Conservation (phyloP, 805 yeast genomes). For the Ogataea zsoltii region DNA sequence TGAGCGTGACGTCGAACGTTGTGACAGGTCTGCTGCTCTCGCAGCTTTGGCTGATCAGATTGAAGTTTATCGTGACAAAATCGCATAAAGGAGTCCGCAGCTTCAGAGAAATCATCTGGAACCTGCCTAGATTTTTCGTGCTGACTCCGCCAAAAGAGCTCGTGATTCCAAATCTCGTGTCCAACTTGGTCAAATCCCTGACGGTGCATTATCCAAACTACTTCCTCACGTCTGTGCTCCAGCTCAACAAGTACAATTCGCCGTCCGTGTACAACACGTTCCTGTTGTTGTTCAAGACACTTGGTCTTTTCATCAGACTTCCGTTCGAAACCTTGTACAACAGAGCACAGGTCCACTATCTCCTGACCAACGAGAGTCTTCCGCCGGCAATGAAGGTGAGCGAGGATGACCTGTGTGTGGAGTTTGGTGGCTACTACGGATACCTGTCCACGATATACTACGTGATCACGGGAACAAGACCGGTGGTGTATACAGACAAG, state of each 20-base stretch:
- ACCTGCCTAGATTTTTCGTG: constrained; percentile 42
- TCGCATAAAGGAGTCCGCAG: constrained; percentile 53
- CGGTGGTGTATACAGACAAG: constrained; percentile 23
- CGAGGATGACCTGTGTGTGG: constrained; percentile 55
- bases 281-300: constrained; percentile 58
- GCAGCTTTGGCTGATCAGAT: constrained; percentile 80
- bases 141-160: constrained; percentile 58
- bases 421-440: constrained; percentile 57
- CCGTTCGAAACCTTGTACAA: constrained; percentile 87
- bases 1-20: constrained; percentile 71
- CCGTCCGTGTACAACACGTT: constrained; percentile 61
- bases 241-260: constrained; percentile 66
- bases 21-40: constrained; percentile 70
- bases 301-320: constrained; percentile 72
- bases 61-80: constrained; percentile 67
- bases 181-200: constrained; percentile 30
- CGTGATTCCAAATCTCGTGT: constrained; percentile 59
- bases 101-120: constrained; percentile 64
- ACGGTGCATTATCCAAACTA: constrained; percentile 44
- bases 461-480: constrained; percentile 40
- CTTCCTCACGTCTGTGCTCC: constrained; percentile 58
- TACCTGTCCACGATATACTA: constrained; percentile 54
- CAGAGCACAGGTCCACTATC: constrained; percentile 75
- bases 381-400: constrained; percentile 48
- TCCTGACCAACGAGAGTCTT: constrained; percentile 39